These are phyloP conservation scores for Fusarium mundagurra DNA, from an alignment of 2,329 filamentous ascomycete genomes.

Conservation along the genomic window DNA sequence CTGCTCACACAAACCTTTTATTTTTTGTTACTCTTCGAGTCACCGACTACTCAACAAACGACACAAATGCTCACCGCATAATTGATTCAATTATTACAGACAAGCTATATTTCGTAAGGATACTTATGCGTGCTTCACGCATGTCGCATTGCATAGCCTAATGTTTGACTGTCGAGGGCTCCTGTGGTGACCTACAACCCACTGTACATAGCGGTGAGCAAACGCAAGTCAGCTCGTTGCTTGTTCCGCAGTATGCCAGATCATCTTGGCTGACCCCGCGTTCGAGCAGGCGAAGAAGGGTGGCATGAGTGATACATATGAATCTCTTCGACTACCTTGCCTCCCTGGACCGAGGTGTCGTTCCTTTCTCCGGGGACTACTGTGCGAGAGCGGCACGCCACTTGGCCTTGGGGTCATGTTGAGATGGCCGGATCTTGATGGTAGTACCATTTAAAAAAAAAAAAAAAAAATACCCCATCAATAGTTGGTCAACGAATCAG, in stretches of 20 bases:
- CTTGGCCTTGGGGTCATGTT: conserved; percentile 33
- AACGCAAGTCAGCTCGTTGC: conserved; percentile 9
- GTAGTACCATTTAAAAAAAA: neutral
- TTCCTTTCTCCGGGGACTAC: conserved; percentile 36
- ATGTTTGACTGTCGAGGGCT: neutral
- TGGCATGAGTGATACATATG: neutral
- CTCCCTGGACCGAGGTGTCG: neutral
- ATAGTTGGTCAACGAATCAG: neutral
- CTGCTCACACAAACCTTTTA: neutral
- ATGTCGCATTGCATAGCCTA: conserved; percentile 1
- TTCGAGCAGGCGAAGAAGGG: neutral
- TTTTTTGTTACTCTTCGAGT: neutral
- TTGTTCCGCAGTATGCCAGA: neutral
- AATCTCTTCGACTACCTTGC: neutral
- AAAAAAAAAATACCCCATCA: neutral
- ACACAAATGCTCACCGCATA: neutral
- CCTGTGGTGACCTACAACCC: neutral
- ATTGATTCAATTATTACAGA: neutral
- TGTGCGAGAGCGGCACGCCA: conserved; percentile 39
- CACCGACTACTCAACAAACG: neutral
- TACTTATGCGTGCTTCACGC: neutral
- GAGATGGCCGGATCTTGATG: conserved; percentile 10
- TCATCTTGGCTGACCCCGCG: conserved; percentile 2
- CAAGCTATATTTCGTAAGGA: neutral
- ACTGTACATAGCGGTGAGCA: conserved; percentile 23